A percentile compares a stretch with the other conserved stretches of the same genome.
Conservation (phyloP, 768 basidiomycete species). For the Boletus coccyginus region DNA sequence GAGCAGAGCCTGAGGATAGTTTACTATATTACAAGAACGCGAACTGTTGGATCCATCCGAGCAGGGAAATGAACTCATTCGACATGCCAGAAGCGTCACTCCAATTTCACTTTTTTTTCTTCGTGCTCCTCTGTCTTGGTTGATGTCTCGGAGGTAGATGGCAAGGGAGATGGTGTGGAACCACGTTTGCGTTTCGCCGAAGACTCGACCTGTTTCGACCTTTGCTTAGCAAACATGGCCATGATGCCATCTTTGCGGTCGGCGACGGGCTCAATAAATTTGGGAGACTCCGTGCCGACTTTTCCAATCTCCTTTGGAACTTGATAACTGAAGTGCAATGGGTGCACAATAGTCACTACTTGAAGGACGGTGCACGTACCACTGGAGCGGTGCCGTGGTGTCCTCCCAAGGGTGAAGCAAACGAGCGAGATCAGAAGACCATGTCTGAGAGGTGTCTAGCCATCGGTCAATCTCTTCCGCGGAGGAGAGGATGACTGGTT, state of each 20-base stretch:
- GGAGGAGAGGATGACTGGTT: conserved; percentile 75
- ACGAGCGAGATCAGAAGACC: conserved; percentile 58
- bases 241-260: conserved; percentile 83
- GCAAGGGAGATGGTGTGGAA: conserved; percentile 10
- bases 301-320: conserved; percentile 91
- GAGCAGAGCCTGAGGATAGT: neutral
- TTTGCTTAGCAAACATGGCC: conserved; percentile 76
- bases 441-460: conserved; percentile 74
- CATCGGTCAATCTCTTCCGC: conserved; percentile 61
- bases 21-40: conserved; percentile 10
- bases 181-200: conserved; percentile 30
- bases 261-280: conserved; percentile 78
- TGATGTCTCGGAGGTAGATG: neutral
- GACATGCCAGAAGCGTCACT: neutral
- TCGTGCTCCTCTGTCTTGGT: conserved; percentile 12
- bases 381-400: conserved; percentile 52
- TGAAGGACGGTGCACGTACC: conserved; percentile 42
- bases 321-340: conserved; percentile 57
- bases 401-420: conserved; percentile 63
- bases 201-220: conserved; percentile 18
- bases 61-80: no score
- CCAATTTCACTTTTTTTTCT: conserved; percentile 23
- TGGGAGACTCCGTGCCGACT: conserved; percentile 78
- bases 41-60: no score
- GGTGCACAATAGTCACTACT: neutral